phyloP scores from a whole-genome alignment of 1,284 basidiomycete genomes.

The Puccinia polysora region DNA sequence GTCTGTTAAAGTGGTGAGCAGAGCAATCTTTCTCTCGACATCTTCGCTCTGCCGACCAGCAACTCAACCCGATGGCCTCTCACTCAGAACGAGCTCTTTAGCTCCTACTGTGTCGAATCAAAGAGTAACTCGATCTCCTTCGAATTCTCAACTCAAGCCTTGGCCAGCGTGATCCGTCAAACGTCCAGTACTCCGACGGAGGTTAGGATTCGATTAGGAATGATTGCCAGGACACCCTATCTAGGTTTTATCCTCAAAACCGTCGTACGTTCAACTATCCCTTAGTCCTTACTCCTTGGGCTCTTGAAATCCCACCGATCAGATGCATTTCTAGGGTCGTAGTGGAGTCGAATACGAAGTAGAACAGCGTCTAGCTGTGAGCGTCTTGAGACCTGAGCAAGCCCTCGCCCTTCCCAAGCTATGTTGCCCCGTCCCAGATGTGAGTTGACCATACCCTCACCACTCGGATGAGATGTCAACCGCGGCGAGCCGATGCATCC shows the following conservation, averaged over 20 bases:
- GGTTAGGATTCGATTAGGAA: slow-evolving; percentile 25
- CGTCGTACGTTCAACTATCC: slow-evolving; percentile 4
- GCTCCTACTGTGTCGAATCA: slow-evolving; percentile 21
- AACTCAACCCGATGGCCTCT: not conserved
- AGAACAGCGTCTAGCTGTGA: slow-evolving; percentile 54
- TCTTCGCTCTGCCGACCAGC: not conserved
- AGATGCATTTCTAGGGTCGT: not conserved
- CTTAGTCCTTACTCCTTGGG: not conserved
- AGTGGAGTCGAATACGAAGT: slow-evolving; percentile 39
- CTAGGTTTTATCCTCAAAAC: slow-evolving; percentile 23
- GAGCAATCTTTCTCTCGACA: not conserved
- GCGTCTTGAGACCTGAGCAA: slow-evolving; percentile 69
- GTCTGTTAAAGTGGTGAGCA: slow-evolving; percentile 13
- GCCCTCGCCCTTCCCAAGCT: slow-evolving; percentile 72
- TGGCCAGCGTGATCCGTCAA: slow-evolving; percentile 17
- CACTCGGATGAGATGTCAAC: too few relatives aligned
- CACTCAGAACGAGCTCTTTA: slow-evolving; percentile 15
- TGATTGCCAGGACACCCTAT: slow-evolving; percentile 4
- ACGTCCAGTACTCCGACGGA: slow-evolving; percentile 28
- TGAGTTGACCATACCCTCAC: slow-evolving; percentile 54
- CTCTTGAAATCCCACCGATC: not conserved
- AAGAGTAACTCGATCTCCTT: slow-evolving; percentile 27
- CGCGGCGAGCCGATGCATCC: too few relatives aligned
- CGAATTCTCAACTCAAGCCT: slow-evolving; percentile 33
- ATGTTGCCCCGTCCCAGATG: slow-evolving; percentile 80